Conservation (phyloP, 208 protist genomes). For the Leishmania martiniquensis region DNA sequence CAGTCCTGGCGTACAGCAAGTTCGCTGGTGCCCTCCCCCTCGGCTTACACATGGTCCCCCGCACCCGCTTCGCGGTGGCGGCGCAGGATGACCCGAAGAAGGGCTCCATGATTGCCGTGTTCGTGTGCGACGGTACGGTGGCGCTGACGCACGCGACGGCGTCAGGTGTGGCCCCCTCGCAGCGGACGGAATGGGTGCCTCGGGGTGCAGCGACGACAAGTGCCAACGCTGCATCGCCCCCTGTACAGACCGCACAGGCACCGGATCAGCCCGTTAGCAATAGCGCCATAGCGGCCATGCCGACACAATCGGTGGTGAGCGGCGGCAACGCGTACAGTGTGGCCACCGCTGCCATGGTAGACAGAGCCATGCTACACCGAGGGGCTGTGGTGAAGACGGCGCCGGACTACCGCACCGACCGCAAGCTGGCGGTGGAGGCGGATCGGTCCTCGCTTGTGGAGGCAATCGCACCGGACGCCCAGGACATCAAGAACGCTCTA, state of each 20-base stretch:
- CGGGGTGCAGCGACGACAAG: slow-evolving; percentile 10
- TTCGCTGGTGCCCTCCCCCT: slow-evolving; percentile 45
- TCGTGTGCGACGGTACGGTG: slow-evolving; percentile 70
- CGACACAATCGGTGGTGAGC: neutral
- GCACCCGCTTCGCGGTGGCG: slow-evolving; percentile 61
- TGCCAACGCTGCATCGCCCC: neutral
- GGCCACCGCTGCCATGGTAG: slow-evolving; percentile 1
- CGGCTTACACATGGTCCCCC: slow-evolving; percentile 65
- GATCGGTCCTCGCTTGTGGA: slow-evolving; percentile 32
- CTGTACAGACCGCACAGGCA: slow-evolving; percentile 6
- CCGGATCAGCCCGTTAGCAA: neutral
- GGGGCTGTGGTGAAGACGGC: slow-evolving; percentile 29
- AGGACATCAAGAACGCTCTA: slow-evolving; percentile 37
- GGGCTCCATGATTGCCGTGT: slow-evolving; percentile 59
- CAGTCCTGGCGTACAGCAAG: slow-evolving; percentile 55
- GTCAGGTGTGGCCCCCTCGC: slow-evolving; percentile 26
- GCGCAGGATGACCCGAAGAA: slow-evolving; percentile 54
- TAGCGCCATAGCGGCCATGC: neutral
- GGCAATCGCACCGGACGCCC: slow-evolving; percentile 33
- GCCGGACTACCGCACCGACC: slow-evolving; percentile 26
- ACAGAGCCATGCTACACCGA: slow-evolving; percentile 27
- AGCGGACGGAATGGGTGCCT: slow-evolving; percentile 47
- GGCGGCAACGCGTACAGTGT: neutral
- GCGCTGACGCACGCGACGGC: slow-evolving; percentile 21
- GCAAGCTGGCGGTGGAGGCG: slow-evolving; percentile 34